A percentile compares a stretch with the other conserved stretches of the same genome.
Conservation (phyloP, 129 eudicot species). For the Chrysanthemum makinoi region DNA sequence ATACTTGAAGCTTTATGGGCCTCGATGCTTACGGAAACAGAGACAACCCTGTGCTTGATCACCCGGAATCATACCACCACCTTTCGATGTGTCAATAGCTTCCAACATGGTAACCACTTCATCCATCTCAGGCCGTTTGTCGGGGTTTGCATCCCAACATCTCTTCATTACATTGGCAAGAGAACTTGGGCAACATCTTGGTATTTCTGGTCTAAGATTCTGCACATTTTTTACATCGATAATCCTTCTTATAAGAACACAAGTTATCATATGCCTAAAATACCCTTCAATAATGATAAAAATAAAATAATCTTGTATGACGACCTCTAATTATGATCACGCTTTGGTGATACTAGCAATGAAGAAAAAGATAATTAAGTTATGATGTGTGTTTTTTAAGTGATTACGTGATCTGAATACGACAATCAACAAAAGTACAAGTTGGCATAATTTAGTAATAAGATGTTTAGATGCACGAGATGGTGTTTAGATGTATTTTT, state of each 20-base stretch:
- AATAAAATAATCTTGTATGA: background rate
- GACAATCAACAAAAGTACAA: too few relatives aligned
- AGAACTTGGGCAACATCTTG: slow-evolving; percentile 90
- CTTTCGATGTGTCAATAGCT: slow-evolving; percentile 83
- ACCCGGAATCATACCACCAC: slow-evolving; percentile 89
- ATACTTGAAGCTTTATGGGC: slow-evolving; percentile 49
- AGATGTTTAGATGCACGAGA: too few relatives aligned
- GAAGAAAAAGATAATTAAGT: too few relatives aligned
- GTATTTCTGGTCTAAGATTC: slow-evolving; percentile 91
- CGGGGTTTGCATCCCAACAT: slow-evolving; percentile 95
- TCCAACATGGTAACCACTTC: slow-evolving; percentile 79
- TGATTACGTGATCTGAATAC: too few relatives aligned
- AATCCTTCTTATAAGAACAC: background rate
- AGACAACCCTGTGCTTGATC: slow-evolving; percentile 80
- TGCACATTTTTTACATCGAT: slow-evolving; percentile 18
- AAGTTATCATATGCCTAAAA: background rate
- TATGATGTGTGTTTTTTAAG: too few relatives aligned
- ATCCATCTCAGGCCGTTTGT: slow-evolving; percentile 85
- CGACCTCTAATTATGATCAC: too few relatives aligned
- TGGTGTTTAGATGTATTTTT: too few relatives aligned
- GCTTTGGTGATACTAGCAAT: too few relatives aligned
- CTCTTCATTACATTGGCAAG: slow-evolving; percentile 78
- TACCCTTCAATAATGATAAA: background rate
- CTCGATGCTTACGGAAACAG: slow-evolving; percentile 74
- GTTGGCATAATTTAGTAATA: too few relatives aligned